phyloP scores from a whole-genome alignment of 352 stramenopile genomes.

The Phytophthora tubulina region DNA sequence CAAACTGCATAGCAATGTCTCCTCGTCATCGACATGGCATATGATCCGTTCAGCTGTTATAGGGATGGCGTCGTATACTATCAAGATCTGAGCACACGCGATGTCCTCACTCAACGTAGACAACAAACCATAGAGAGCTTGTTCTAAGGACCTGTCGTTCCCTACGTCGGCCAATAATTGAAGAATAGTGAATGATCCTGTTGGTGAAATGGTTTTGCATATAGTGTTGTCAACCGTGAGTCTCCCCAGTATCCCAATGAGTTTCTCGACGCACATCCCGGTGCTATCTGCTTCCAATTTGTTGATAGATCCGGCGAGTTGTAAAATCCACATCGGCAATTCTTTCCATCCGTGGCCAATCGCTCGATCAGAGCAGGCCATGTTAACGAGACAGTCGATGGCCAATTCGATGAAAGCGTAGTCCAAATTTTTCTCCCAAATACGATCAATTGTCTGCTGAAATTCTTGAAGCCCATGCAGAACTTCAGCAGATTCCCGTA shows the following conservation, averaged over 20 bases:
- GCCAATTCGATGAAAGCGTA: slow-evolving; percentile 45
- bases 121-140: slow-evolving; percentile 42
- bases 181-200: slow-evolving; percentile 42
- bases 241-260: slow-evolving; percentile 51
- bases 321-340: slow-evolving; percentile 45
- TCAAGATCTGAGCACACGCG: slow-evolving; percentile 40
- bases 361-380: slow-evolving; percentile 47
- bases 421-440: slow-evolving; percentile 35
- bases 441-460: slow-evolving; percentile 35
- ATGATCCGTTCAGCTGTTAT: slow-evolving; percentile 46
- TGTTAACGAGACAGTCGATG: slow-evolving; percentile 59
- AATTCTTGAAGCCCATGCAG: slow-evolving; percentile 46
- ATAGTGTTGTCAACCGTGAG: slow-evolving; percentile 41
- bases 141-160: slow-evolving; percentile 39
- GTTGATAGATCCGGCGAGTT: slow-evolving; percentile 43
- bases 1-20: slow-evolving; percentile 41
- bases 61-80: slow-evolving; percentile 51
- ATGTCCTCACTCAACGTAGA: slow-evolving; percentile 47
- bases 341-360: slow-evolving; percentile 40
- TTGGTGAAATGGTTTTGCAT: slow-evolving; percentile 28
- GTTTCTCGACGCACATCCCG: slow-evolving; percentile 52
- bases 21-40: slow-evolving; percentile 40
- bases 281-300: slow-evolving; percentile 3
- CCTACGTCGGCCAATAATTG: slow-evolving; percentile 37
- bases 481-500: slow-evolving; percentile 41